Percentiles rank a stretch among this genome's conserved stretches.
Conservation (phyloP, 179 eudicot species). For the Pouteria campechiana region DNA sequence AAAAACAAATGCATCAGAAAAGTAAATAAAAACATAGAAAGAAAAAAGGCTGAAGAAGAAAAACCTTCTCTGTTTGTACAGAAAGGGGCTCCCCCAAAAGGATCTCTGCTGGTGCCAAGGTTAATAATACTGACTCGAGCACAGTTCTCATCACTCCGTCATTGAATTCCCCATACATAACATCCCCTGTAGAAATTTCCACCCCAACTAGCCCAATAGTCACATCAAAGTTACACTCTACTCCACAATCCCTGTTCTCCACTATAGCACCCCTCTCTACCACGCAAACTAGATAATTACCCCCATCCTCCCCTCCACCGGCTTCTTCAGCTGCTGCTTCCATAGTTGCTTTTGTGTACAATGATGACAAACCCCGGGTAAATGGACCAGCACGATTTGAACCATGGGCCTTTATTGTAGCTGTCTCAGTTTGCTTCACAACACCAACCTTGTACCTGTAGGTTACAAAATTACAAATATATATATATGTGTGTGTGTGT, state of each 20-base stretch:
- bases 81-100: constrained; percentile 71
- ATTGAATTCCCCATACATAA: constrained; percentile 73
- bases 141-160: constrained; percentile 70
- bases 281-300: constrained; percentile 73
- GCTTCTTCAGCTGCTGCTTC: constrained; percentile 83
- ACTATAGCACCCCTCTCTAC: constrained; percentile 37
- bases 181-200: constrained; percentile 91
- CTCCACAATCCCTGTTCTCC: constrained; percentile 25
- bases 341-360: constrained; percentile 89
- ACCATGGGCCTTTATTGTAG: constrained; percentile 87
- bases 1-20: neutral
- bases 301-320: constrained; percentile 64
- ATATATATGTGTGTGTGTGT: too few species aligned
- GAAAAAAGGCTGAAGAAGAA: neutral
- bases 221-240: constrained; percentile 40
- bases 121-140: constrained; percentile 67
- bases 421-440: constrained; percentile 87
- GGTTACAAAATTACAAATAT: too few species aligned
- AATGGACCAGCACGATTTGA: constrained; percentile 66
- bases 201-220: constrained; percentile 72
- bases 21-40: neutral
- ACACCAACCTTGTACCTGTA: constrained; percentile 96
- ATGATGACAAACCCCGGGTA: constrained; percentile 73
- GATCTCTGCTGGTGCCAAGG: constrained; percentile 74
- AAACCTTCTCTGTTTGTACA: constrained; percentile 79